Conservation (phyloP, 192 early-diverging fungal genomes). For the Backusella morwellensis region DNA sequence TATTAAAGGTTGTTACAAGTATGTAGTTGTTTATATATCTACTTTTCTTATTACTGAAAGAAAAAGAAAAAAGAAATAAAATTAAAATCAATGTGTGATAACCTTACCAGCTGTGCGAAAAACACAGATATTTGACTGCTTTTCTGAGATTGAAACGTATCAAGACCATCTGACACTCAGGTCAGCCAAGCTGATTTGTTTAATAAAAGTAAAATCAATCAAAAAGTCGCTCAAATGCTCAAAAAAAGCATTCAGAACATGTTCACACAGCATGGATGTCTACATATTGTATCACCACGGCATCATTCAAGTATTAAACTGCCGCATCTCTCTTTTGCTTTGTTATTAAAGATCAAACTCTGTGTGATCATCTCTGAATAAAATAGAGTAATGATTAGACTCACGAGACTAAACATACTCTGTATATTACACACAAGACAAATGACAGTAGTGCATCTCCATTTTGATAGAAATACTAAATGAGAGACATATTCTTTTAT, state of each 20-base stretch:
- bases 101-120: background rate
- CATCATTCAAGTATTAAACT: too few species aligned
- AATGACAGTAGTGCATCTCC: too few species aligned
- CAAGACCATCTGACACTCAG: background rate
- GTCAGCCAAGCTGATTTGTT: background rate
- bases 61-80: background rate
- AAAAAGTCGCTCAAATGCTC: background rate
- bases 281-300: too few species aligned
- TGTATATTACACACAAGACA: too few species aligned
- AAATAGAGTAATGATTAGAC: too few species aligned
- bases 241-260: too few species aligned
- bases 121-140: background rate
- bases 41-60: background rate
- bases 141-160: background rate
- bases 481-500: too few species aligned
- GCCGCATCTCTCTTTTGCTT: too few species aligned
- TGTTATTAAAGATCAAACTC: too few species aligned
- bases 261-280: background rate
- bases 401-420: too few species aligned
- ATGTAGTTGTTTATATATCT: background rate
- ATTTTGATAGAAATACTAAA: too few species aligned
- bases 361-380: too few species aligned
- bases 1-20: background rate
- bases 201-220: background rate
- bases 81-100: background rate